Evolutionary conservation across 129 eudicot genomes (phyloP).

Genomic region (Calendula officinalis): DNA sequence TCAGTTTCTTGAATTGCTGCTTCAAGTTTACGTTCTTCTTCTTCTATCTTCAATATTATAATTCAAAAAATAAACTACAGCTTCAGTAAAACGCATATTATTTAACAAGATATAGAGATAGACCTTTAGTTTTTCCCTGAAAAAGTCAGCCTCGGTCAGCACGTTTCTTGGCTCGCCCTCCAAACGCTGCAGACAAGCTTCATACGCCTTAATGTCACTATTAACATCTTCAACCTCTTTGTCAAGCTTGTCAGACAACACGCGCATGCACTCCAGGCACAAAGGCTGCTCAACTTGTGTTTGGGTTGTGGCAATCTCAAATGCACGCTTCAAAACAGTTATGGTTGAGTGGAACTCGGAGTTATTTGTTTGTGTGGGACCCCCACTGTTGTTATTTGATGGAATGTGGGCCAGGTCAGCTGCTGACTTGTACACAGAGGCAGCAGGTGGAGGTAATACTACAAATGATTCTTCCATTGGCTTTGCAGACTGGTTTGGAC

Average conservation of each 20-base stretch:
- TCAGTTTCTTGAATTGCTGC: constrained; percentile 97
- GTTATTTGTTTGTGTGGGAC: constrained; percentile 58
- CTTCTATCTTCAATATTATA: constrained; percentile 66
- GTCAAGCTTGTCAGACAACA: constrained; percentile 90
- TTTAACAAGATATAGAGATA: neutral
- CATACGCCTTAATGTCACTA: constrained; percentile 87
- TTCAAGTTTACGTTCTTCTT: constrained; percentile 97
- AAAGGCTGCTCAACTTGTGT: constrained; percentile 96
- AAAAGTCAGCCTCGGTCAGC: constrained; percentile 82
- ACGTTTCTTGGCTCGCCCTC: constrained; percentile 82
- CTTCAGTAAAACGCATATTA: neutral
- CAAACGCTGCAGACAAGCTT: constrained; percentile 84
- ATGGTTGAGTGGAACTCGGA: constrained; percentile 91
- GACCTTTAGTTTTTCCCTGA: constrained; percentile 90
- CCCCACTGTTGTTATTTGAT: constrained; percentile 26
- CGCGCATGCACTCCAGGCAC: constrained; percentile 98
- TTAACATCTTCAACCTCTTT: constrained; percentile 98
- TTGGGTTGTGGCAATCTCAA: constrained; percentile 88
- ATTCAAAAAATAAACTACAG: neutral
- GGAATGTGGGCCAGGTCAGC: constrained; percentile 59
- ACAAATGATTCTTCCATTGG: constrained; percentile 97
- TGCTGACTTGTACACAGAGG: constrained; percentile 89
- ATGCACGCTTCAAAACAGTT: constrained; percentile 87
- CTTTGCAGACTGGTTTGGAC: constrained; percentile 55
- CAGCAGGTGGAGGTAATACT: constrained; percentile 94